Evolutionary conservation across 768 basidiomycete species (phyloP), one percentile per base, ranked within the genome.

Genomic region (Trametes sanguinea): DNA sequence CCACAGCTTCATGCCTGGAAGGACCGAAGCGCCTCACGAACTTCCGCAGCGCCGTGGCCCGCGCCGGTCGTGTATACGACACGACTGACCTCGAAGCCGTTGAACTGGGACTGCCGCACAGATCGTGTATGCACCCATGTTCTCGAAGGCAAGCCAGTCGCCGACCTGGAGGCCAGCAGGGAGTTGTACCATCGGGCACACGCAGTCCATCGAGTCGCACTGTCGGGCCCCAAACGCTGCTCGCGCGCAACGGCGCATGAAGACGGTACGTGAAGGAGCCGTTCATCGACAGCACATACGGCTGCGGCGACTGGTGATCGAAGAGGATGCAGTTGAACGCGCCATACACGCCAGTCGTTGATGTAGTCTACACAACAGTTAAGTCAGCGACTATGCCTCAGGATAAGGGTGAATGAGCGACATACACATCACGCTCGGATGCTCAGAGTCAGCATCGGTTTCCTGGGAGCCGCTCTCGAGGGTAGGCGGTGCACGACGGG

Each of bases 121-220:
- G 62, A 94, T 78, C n/a, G 97, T 98, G 78, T 99, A 99, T 35
- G 97, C 97, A 33, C 97, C 97, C 97, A 99, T 98, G 72, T 93
- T 88, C 59, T 89, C 88, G 78, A 95, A 99, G n/a, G 90, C 92
- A 16, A 99, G 83, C 97, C 97, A 99, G 73, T 99, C 97, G 6
- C 97, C 97, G 6, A 97, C 94, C 61, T 84, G 81, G 55, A 98
- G 80, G 1, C 81, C 82, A 33, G 75, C 76, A 3, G 92, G 94
- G 64, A 92, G 80, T 70, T 74, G 79, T 54, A 80, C 81, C 61
- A 77, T 81, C 67, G 81, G 80, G 70, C 81, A 88, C 60, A 99
- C 94, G 72, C 91, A 90, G 77, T 99, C 97, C 70, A 99, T 93
- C 37, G 92, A 94, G 73, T 98, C 97, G 81, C 96, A 98, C 8